These are phyloP conservation scores for Alopecurus myosuroides DNA, from an alignment of 176 grass and related monocot genomes.

Conservation along the genomic window DNA sequence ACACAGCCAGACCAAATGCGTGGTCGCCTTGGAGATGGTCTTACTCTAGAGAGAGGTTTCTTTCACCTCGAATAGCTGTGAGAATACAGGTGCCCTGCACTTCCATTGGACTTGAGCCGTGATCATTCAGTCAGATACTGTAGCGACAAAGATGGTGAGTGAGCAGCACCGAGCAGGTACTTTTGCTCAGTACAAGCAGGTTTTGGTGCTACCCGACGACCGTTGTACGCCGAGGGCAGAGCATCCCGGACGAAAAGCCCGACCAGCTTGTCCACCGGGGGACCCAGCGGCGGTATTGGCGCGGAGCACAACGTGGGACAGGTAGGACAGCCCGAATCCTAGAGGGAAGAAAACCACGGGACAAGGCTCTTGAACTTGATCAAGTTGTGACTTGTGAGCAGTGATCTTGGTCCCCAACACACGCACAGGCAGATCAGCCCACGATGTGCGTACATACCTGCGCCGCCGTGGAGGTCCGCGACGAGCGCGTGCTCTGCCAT, in stretches of 20 bases:
- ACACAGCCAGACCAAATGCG: no score
- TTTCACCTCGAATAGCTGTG: no score
- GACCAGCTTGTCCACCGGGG: not conserved
- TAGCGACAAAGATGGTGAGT: not conserved
- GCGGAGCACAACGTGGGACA: no score
- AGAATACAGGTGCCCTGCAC: no score
- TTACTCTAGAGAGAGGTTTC: no score
- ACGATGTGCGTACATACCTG: no score
- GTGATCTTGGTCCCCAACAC: not conserved
- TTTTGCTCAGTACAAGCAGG: not conserved
- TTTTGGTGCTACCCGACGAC: not conserved
- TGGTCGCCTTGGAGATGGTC: no score
- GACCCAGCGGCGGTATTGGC: not conserved
- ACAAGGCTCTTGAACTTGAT: not conserved
- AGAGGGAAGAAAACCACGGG: not conserved
- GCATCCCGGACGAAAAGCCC: not conserved
- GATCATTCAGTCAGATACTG: not conserved
- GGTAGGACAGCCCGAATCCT: not conserved
- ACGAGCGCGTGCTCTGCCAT: no score
- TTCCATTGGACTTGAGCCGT: no score
- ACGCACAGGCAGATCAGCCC: no score
- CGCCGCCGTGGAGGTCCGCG: no score
- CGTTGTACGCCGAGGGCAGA: not conserved
- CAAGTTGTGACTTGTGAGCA: not conserved
- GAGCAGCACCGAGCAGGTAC: not conserved